These are phyloP conservation scores for Mycena galopus DNA, from an alignment of 768 basidiomycete genomes.

Conservation along the genomic window DNA sequence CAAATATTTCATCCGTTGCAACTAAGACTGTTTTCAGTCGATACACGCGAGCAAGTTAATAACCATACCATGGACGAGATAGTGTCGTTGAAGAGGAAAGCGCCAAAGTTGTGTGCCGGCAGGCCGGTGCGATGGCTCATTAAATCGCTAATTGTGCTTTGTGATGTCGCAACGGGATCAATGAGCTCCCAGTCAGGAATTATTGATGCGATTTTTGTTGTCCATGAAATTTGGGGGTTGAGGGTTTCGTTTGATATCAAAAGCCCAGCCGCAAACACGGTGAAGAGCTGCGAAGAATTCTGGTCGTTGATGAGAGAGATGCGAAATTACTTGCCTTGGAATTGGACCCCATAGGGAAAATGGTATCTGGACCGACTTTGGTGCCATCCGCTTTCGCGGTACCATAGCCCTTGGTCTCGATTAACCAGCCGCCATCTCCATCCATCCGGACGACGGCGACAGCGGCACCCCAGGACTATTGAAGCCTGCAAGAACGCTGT, in stretches of 20 bases:
- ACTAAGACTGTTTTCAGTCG: too few relatives aligned
- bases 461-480: slow-evolving; percentile 30
- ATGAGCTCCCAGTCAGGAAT: slow-evolving; percentile 41
- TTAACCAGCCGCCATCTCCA: slow-evolving; percentile 23
- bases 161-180: slow-evolving; percentile 37
- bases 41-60: too few relatives aligned
- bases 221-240: slow-evolving; percentile 38
- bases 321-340: slow-evolving; percentile 23
- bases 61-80: too few relatives aligned
- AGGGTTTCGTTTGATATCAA: slow-evolving; percentile 11
- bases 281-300: neutral
- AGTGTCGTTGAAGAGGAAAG: too few relatives aligned
- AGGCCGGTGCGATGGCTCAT: slow-evolving; percentile 46
- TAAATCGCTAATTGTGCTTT: slow-evolving; percentile 35
- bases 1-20: too few relatives aligned
- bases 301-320: neutral
- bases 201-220: slow-evolving; percentile 37
- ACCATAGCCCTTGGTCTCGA: slow-evolving; percentile 40
- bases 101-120: slow-evolving; percentile 40
- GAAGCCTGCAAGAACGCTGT: slow-evolving; percentile 27
- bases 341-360: slow-evolving; percentile 33
- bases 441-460: slow-evolving; percentile 33
- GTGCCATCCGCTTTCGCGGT: slow-evolving; percentile 3
- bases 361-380: slow-evolving; percentile 2
- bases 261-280: neutral